Conservation (phyloP, 2,329 filamentous ascomycete species). For the Xylaria sp. region DNA sequence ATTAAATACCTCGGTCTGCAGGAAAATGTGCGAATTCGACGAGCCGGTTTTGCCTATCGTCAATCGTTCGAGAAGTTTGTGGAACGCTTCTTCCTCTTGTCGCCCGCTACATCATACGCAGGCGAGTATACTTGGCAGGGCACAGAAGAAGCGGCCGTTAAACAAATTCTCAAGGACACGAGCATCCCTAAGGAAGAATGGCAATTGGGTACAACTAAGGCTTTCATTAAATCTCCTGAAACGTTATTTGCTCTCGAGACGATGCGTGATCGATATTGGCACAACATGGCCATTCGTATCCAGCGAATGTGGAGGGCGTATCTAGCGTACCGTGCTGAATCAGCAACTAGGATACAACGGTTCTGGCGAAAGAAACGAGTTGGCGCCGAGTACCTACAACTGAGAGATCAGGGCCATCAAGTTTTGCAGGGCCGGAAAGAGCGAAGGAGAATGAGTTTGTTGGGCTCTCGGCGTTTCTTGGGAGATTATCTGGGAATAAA, state of each 20-base stretch:
- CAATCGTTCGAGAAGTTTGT: conserved; percentile 99
- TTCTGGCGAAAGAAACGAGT: conserved; percentile 96
- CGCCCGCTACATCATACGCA: conserved; percentile 93
- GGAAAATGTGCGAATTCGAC: conserved; percentile 96
- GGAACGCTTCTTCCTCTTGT: conserved; percentile 94
- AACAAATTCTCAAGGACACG: conserved; percentile 94
- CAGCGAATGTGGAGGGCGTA: conserved; percentile 98
- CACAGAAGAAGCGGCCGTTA: conserved; percentile 85
- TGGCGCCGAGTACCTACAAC: conserved; percentile 86
- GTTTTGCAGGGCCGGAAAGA: conserved; percentile 89
- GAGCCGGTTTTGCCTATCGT: conserved; percentile 95
- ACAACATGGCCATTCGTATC: conserved; percentile 98
- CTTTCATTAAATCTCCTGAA: conserved; percentile 98
- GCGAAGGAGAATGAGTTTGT: conserved; percentile 86
- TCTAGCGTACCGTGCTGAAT: conserved; percentile 89
- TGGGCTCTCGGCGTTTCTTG: conserved; percentile 91
- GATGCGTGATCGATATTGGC: conserved; percentile 98
- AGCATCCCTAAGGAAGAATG: conserved; percentile 95
- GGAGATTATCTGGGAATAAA: conserved; percentile 94
- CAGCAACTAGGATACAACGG: conserved; percentile 90
- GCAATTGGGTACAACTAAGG: conserved; percentile 96
- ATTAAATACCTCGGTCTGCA: conserved; percentile 99
- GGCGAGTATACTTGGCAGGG: conserved; percentile 98
- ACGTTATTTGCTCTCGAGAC: conserved; percentile 96
- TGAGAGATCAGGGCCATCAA: conserved; percentile 88